Conservation (phyloP, 495 filamentous ascomycete species). For the Cairneyella variabilis region DNA sequence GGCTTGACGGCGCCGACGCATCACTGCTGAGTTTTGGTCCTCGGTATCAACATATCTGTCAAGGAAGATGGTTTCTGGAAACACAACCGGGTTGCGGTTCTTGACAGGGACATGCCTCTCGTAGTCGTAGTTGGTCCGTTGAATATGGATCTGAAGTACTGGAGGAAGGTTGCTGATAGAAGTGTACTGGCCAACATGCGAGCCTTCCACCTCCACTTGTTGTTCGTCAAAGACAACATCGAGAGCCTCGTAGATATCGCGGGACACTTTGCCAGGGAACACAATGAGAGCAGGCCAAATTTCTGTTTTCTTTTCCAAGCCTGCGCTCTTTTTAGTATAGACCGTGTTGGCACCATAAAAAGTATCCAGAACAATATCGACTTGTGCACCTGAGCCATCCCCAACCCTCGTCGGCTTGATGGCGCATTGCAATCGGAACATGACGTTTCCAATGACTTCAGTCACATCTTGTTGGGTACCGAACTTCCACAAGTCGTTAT, state of each 20-base stretch:
- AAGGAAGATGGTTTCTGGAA: slow-evolving; percentile 76
- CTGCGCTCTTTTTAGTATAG: slow-evolving; percentile 19
- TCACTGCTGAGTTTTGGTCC: slow-evolving; percentile 46
- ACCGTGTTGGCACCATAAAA: slow-evolving; percentile 33
- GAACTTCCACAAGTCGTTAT: slow-evolving; percentile 54
- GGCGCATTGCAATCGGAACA: slow-evolving; percentile 85
- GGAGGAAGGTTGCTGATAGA: slow-evolving; percentile 77
- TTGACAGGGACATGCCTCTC: slow-evolving; percentile 62
- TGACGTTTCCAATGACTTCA: slow-evolving; percentile 88
- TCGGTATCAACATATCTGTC: slow-evolving; percentile 81
- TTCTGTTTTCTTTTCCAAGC: slow-evolving; percentile 22
- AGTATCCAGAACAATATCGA: slow-evolving; percentile 69
- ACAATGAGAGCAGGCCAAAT: slow-evolving; percentile 33
- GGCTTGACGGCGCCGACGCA: slow-evolving; percentile 56
- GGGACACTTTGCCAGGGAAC: slow-evolving; percentile 33
- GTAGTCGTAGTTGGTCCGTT: slow-evolving; percentile 67
- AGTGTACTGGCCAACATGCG: slow-evolving; percentile 62
- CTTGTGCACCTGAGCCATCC: slow-evolving; percentile 61
- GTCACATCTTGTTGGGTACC: slow-evolving; percentile 85
- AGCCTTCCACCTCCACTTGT: slow-evolving; percentile 60
- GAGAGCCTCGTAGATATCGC: slow-evolving; percentile 78
- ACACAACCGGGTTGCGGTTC: slow-evolving; percentile 69
- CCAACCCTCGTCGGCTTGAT: slow-evolving; percentile 63
- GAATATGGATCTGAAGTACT: slow-evolving; percentile 83
- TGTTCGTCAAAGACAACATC: slow-evolving; percentile 80